A percentile compares a stretch with the other conserved stretches of the same genome.
Evolutionary conservation across 2,329 filamentous ascomycete genomes (phyloP).

Genomic region (Lachnellula hyalina): DNA sequence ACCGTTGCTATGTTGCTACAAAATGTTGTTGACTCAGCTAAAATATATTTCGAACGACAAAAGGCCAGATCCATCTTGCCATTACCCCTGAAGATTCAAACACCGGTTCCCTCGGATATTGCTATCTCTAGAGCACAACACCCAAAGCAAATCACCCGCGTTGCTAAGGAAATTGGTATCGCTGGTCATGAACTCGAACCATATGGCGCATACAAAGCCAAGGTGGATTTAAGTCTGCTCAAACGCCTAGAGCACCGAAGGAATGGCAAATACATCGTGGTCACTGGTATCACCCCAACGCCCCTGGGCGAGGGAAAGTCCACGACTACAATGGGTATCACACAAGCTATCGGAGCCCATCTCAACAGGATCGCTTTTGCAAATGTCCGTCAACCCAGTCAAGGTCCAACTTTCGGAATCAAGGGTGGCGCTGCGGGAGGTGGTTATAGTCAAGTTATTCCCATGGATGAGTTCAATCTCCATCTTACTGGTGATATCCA

Average conservation of each 20-base stretch:
- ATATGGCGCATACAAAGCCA: constrained; percentile 93
- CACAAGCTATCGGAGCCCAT: constrained; percentile 87
- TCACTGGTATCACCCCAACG: constrained; percentile 94
- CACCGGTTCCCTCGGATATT: constrained; percentile 92
- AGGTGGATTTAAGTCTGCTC: constrained; percentile 78
- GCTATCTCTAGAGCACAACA: constrained; percentile 82
- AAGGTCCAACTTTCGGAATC: constrained; percentile 97
- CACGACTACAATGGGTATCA: constrained; percentile 92
- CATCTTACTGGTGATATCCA: constrained; percentile 98
- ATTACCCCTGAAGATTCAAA: constrained; percentile 72
- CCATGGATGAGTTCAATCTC: constrained; percentile 99
- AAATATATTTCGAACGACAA: constrained; percentile 74
- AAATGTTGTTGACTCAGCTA: constrained; percentile 87
- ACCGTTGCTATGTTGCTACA: constrained; percentile 97
- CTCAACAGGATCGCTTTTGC: constrained; percentile 85
- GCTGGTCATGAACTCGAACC: constrained; percentile 85
- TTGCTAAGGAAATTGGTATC: constrained; percentile 86
- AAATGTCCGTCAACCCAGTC: constrained; percentile 94
- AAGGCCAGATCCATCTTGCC: constrained; percentile 75
- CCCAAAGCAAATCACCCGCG: constrained; percentile 82
- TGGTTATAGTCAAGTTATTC: constrained; percentile 98
- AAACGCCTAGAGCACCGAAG: constrained; percentile 80
- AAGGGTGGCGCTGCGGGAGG: constrained; percentile 96
- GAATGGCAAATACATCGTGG: constrained; percentile 86
- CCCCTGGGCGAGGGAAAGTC: constrained; percentile 97